Base-by-base conservation (phyloP, 805 yeast genomes). In the Ascoidea asiatica region DNA sequence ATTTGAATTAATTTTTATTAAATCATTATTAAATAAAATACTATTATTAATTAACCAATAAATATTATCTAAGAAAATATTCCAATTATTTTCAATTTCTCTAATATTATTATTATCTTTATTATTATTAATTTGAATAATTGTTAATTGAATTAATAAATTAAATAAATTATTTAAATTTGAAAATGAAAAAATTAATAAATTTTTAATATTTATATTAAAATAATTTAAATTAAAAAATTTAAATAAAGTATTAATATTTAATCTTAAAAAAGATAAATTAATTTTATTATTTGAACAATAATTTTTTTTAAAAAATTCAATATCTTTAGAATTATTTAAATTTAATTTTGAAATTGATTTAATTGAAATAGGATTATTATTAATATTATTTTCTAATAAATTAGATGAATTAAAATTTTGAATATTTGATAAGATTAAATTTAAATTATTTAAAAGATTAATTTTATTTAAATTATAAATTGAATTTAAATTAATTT, bases 21-120 rank as follows among this genome's bases (percentile, higher is more conserved):
- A n/a, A 13, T 49, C 48, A 15, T 39, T 37, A 8, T 39, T 41
- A 35, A 49, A 49, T 19, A 49, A n/a, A 8, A 42, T 48, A 13
- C 50, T 47, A 13, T 37, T 22, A 15, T 49, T 44, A 23, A 49
- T 35, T 18, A 49, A 38, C 48, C 52, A 49, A 35, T 49, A 45
- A 36, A 49, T 44, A 40, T 49, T 49, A 15, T 23, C 38, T 36
- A 47, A 43, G 29, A 49, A 49, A 19, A n/a, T 47, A 35, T 46
- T 47, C 50, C 50, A 49, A 22, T 40, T 37, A n/a, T 21, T n/a
- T 11, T 40, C 17, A 5, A 6, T 5, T 40, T 21, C 35, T 21
- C 6, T 18, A 5, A 21, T 23, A 11, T 38, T 18, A 8, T 21
- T 21, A 22, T 18, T 35, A 19, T 23, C 35, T 23, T 42, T 33